Evolutionary conservation across 306 rosid species (phyloP), one percentile per base, ranked within the genome.

Genomic region (Glycine latifolia): DNA sequence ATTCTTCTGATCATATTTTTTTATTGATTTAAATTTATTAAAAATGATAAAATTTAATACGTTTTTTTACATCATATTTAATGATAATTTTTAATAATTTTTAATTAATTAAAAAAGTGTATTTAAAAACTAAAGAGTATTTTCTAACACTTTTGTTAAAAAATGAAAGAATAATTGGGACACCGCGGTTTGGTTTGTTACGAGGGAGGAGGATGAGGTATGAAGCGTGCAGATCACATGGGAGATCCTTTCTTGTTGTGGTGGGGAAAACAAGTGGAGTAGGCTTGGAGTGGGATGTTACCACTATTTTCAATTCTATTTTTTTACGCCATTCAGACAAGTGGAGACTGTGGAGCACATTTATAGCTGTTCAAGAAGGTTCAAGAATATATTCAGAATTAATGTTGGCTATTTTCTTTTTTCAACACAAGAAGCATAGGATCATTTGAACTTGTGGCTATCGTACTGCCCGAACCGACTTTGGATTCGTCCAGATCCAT

Each of bases 111-210:
- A 26, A 26, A 26, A 26, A 26, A 26, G 1, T 26, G 31, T 26
- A 26, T 26, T 1, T 26, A 26, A 26, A 26, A 26, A 26, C 1
- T 26, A 26, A 26, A 20, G 20, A 20, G 20, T 26, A 26, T 26
- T 26, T 26, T 26, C 31, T 26, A 26, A 26, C 31, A 26, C 31
- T 26, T 20, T 26, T 26, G 31, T 26, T 26, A 26, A 26, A 26
- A 26, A 26, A 26, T 26, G 31, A 26, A 26, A 26, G 31, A 2
- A 26, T 0, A 54, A 70, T 11, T 59, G 48, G 75, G 73, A 12
- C 85, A 77, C 79, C 77, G 81, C 43, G 82, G 26, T 50, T 37
- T 54, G 65, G 71, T 75, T 50, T 54, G 77, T 58, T 69, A 49
- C 2, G 6, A 17, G 15, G 37, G 20, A 31, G 55, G 31, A 43